Conservation (phyloP, 768 basidiomycete species). For the Boletus edulis region DNA sequence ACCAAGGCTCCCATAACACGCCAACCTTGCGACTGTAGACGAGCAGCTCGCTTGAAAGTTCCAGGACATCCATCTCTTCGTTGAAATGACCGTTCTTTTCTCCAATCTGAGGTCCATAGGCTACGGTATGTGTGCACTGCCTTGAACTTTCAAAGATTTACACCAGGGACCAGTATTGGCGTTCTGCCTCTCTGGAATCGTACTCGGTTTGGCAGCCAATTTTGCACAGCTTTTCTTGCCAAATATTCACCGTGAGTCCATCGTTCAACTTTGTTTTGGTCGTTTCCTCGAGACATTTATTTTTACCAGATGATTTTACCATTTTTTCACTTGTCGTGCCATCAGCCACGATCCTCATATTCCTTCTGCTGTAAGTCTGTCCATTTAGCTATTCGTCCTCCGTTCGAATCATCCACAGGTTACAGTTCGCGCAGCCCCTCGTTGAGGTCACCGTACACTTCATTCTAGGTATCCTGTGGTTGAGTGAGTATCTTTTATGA, state of each 20-base stretch:
- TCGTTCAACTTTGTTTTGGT: slow-evolving; percentile 1
- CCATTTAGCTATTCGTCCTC: background rate
- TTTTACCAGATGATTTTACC: slow-evolving; percentile 58
- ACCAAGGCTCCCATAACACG: slow-evolving; percentile 1
- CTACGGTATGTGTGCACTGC: slow-evolving; percentile 42
- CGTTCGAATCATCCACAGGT: slow-evolving; percentile 34
- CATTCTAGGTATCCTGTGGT: slow-evolving; percentile 62
- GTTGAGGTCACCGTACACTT: slow-evolving; percentile 57
- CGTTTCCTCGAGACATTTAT: background rate
- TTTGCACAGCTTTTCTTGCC: slow-evolving; percentile 70
- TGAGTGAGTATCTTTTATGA: slow-evolving; percentile 46
- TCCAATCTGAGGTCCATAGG: slow-evolving; percentile 50
- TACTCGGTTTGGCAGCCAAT: slow-evolving; percentile 68
- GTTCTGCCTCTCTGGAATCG: slow-evolving; percentile 42
- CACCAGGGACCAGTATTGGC: slow-evolving; percentile 32
- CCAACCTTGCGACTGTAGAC: slow-evolving; percentile 6
- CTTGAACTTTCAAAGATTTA: slow-evolving; percentile 21
- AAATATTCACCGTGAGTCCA: slow-evolving; percentile 52
- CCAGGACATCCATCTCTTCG: background rate
- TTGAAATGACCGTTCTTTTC: slow-evolving; percentile 59
- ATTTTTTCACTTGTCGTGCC: slow-evolving; percentile 68
- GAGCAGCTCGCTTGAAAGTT: slow-evolving; percentile 3
- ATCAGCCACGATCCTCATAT: slow-evolving; percentile 59
- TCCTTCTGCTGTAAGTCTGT: slow-evolving; percentile 53
- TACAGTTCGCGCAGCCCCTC: slow-evolving; percentile 69